phyloP scores from a whole-genome alignment of 768 basidiomycete genomes.

The Termitomyces sp. region DNA sequence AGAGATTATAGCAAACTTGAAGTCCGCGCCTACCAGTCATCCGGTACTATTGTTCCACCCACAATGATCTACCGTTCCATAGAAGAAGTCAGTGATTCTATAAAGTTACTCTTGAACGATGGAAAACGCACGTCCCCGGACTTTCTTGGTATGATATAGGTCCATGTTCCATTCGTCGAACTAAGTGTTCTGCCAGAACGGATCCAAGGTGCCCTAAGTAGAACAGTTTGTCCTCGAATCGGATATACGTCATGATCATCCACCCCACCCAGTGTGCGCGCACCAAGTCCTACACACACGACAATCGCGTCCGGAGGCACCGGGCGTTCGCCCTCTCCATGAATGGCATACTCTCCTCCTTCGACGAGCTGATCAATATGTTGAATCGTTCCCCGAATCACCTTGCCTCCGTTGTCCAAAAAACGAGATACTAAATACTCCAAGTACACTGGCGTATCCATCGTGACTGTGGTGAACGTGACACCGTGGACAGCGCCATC shows the following conservation, averaged over 20 bases:
- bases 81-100: neutral
- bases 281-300: constrained; percentile 67
- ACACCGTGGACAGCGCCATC: constrained; percentile 36
- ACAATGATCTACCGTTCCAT: constrained; percentile 37
- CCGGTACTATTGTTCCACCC: constrained; percentile 51
- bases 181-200: constrained; percentile 46
- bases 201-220: constrained; percentile 62
- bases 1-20: neutral
- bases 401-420: constrained; percentile 48
- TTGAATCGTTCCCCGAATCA: constrained; percentile 50
- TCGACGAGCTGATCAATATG: constrained; percentile 61
- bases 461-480: constrained; percentile 56
- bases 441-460: constrained; percentile 61
- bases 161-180: constrained; percentile 37
- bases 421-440: constrained; percentile 62
- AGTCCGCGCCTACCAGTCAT: constrained; percentile 51
- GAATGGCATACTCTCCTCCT: constrained; percentile 38
- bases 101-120: neutral
- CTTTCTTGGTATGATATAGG: constrained; percentile 57
- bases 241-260: constrained; percentile 70
- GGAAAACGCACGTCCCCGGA: constrained; percentile 40
- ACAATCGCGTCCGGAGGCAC: constrained; percentile 48
- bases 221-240: constrained; percentile 74
- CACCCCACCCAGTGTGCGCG: constrained; percentile 67
- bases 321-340: constrained; percentile 13